Evolutionary conservation across 2,329 filamentous ascomycete genomes (phyloP), one percentile per base, ranked within the genome.

Genomic region (Beauveria australis): DNA sequence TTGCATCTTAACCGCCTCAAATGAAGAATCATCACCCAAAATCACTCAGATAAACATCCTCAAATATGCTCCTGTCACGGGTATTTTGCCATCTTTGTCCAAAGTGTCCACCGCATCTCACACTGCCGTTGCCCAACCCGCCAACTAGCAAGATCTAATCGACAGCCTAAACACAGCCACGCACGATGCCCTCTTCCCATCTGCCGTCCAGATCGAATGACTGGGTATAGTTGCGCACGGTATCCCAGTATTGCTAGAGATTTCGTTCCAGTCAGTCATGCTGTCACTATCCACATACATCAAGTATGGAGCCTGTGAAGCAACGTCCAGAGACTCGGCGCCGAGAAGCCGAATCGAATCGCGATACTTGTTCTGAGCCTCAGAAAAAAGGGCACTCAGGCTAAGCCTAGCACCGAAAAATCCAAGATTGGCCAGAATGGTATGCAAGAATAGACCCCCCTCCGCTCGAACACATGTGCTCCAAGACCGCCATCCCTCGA

Each of bases 361-460:
- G 5, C 24, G 24, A 33, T 61, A 61, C 43, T 28, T 61, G 22
- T 3, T 14, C 33, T n/a, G 53, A 0, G 30, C 59, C 64, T 71
- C 64, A 2, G 57, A 60, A n/a, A 51, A 47, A n/a, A 63, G 57
- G 18, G 69, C 33, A n/a, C 54, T 43, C 3, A 61, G 44, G 19
- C 67, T 58, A 6, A 47, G 19, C 6, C 30, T 28, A 2, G 18
- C 26, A 7, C 47, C 53, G 5, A 47, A 2, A 22, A 57, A 24
- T 1, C 57, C 56, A 18, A 53, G 26, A 24, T 63, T 64, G 3
- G 71, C 67, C 40, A 72, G 33, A 3, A 67, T 66, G 2, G 71
- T 73, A 49, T 75, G 73, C 10, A 75, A 49, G 24, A 72, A 61
- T 18, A 64, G 61, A 8, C 64, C 65, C 8, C 51, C 64, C 3